These are phyloP conservation scores for Alternaria gaisen DNA, from an alignment of 2,329 filamentous ascomycete species.

Conservation along the genomic window DNA sequence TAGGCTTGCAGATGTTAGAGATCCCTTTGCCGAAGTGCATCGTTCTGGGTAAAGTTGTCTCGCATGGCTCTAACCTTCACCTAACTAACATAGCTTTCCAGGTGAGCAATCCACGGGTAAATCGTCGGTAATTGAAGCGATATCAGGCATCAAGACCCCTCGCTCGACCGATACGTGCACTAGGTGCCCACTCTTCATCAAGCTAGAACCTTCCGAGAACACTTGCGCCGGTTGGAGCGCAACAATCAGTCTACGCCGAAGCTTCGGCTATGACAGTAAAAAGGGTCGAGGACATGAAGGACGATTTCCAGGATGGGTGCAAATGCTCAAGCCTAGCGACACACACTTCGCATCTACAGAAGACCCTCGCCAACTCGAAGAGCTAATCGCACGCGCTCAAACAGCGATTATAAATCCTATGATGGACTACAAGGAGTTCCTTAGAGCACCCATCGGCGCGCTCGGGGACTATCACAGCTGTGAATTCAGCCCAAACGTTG, in stretches of 20 bases:
- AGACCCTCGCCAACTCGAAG: conserved; percentile 70
- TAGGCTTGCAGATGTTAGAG: conserved; percentile 74
- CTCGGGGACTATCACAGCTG: conserved; percentile 54
- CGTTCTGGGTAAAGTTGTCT: conserved; percentile 67
- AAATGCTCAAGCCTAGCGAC: conserved; percentile 50
- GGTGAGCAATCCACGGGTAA: conserved; percentile 84
- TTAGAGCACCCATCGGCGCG: conserved; percentile 21
- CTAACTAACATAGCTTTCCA: conserved; percentile 6
- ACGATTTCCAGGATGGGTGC: conserved; percentile 71
- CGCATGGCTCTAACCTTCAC: background rate
- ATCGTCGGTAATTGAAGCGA: conserved; percentile 64
- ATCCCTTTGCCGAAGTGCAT: conserved; percentile 80
- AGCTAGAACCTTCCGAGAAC: conserved; percentile 66
- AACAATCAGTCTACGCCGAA: conserved; percentile 69
- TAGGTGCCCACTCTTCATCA: conserved; percentile 81
- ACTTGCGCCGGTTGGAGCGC: conserved; percentile 67
- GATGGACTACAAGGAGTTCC: conserved; percentile 56
- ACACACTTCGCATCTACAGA: conserved; percentile 71
- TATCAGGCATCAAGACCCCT: conserved; percentile 73
- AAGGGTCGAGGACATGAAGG: conserved; percentile 55
- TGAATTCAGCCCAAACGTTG: conserved; percentile 83
- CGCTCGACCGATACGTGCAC: conserved; percentile 79
- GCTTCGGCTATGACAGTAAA: conserved; percentile 64
- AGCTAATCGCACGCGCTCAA: conserved; percentile 77
- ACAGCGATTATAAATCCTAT: conserved; percentile 77